Percentiles rank a stretch among this genome's conserved stretches.
phyloP scores from a whole-genome alignment of 176 grass and related monocot genomes.

The Hordeum marinum region DNA sequence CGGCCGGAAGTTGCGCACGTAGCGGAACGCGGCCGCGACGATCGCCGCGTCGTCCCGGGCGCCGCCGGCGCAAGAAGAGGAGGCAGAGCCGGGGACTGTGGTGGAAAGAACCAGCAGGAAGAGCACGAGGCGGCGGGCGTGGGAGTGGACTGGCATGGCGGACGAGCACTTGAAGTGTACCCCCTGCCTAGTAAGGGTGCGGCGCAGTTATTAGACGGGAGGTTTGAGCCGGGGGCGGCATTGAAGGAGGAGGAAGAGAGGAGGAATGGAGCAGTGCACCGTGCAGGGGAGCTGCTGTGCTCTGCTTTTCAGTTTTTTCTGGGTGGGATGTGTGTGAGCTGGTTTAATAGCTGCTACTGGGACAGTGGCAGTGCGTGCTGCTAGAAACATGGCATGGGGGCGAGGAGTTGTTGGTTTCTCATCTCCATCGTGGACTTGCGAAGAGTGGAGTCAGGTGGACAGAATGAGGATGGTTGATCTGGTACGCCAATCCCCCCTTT shows the following conservation, averaged over 20 bases:
- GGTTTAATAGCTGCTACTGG: conserved; percentile 26
- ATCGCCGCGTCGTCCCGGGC: conserved; percentile 35
- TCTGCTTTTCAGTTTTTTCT: not conserved
- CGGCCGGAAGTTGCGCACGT: conserved; percentile 44
- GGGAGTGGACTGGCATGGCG: conserved; percentile 34
- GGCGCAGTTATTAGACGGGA: not conserved
- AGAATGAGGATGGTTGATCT: conserved; percentile 19
- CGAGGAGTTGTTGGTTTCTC: conserved; percentile 28
- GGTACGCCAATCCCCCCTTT: not conserved
- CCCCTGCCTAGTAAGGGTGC: not conserved
- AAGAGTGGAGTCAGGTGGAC: not conserved
- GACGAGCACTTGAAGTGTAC: not conserved
- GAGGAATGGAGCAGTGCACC: conserved; percentile 13
- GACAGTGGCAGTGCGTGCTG: not conserved
- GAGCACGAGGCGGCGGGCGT: not conserved
- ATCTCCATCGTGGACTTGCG: not conserved
- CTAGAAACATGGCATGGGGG: not conserved
- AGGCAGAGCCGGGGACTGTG: not conserved
- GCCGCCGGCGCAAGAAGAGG: conserved; percentile 30
- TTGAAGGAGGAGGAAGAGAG: not conserved
- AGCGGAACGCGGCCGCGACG: conserved; percentile 62
- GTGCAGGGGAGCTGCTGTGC: not conserved
- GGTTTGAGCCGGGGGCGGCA: not conserved
- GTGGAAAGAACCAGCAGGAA: not conserved
- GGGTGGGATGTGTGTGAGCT: not conserved